These are phyloP conservation scores for Triticum timopheevii DNA, from an alignment of 176 grass and related monocot genomes.

Conservation along the genomic window DNA sequence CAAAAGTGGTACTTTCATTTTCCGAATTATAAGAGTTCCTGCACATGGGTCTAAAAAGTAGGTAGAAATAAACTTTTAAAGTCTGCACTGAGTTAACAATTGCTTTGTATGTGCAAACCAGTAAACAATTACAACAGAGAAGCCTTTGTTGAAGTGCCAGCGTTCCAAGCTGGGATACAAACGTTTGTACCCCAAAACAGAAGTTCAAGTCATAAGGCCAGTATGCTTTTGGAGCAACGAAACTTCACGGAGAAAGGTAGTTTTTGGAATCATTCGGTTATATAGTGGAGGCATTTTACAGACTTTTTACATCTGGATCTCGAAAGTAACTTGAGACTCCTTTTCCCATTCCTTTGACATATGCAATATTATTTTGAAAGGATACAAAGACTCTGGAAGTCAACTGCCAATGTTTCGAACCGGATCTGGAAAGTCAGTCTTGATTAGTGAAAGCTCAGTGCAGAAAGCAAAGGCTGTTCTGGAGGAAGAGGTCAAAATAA, in stretches of 20 bases:
- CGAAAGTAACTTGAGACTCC: background rate
- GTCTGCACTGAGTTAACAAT: conserved; percentile 21
- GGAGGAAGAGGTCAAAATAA: conserved; percentile 32
- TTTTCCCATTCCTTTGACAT: background rate
- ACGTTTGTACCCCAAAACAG: conserved; percentile 8
- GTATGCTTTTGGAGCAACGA: conserved; percentile 34
- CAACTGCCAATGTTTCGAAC: conserved; percentile 61
- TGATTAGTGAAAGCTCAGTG: conserved; percentile 50
- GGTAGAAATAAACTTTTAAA: background rate
- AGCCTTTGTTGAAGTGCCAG: conserved; percentile 1
- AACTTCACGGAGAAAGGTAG: conserved; percentile 33
- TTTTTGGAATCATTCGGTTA: conserved; percentile 5
- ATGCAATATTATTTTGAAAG: conserved; percentile 18
- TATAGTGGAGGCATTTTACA: background rate
- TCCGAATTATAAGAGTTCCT: conserved; percentile 32
- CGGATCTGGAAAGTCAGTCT: conserved; percentile 65
- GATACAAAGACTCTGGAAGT: conserved; percentile 27
- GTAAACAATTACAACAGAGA: conserved; percentile 18
- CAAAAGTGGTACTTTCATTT: conserved; percentile 31
- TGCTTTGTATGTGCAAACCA: conserved; percentile 19
- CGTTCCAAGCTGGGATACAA: conserved; percentile 24
- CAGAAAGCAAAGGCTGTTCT: conserved; percentile 57
- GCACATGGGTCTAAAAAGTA: background rate
- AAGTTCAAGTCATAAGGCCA: conserved; percentile 37
- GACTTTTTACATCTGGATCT: background rate